A percentile compares a stretch with the other conserved stretches of the same genome.
phyloP scores from a whole-genome alignment of 225 moss, liverwort and hornwort genomes.

The Polytrichum formosum region DNA sequence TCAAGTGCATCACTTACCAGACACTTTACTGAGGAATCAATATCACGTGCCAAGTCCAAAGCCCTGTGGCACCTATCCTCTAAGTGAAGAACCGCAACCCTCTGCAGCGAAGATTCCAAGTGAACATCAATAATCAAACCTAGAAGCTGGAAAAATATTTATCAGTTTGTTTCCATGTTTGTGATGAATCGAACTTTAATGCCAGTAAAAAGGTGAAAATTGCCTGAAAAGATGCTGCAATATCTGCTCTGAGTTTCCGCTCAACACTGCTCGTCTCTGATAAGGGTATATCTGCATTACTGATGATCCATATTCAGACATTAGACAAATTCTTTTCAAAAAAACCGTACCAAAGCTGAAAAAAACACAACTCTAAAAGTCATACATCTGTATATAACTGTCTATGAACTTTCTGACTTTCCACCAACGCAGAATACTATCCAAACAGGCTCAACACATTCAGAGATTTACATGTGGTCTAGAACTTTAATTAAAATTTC shows the following conservation, averaged over 20 bases:
- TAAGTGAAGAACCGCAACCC: conserved; percentile 83
- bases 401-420: too few relatives aligned
- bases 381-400: too few relatives aligned
- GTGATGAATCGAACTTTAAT: too few relatives aligned
- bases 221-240: conserved; percentile 99
- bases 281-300: conserved; percentile 67
- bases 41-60: conserved; percentile 71
- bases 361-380: background rate
- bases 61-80: conserved; percentile 92
- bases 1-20: conserved; percentile 46
- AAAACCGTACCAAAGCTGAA: background rate
- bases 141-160: background rate
- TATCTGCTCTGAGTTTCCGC: conserved; percentile 74
- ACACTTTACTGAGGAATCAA: conserved; percentile 62
- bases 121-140: background rate
- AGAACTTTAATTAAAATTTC: too few relatives aligned
- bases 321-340: background rate
- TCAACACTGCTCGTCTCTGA: conserved; percentile 60
- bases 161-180: too few relatives aligned
- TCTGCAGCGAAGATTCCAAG: conserved; percentile 30
- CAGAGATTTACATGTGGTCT: too few relatives aligned
- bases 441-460: too few relatives aligned
- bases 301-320: conserved; percentile 22
- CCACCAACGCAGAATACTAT: too few relatives aligned
- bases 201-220: too few relatives aligned